Base-by-base conservation (phyloP, 2,329 filamentous ascomycete genomes). In the Uncinocarpus reesii region DNA sequence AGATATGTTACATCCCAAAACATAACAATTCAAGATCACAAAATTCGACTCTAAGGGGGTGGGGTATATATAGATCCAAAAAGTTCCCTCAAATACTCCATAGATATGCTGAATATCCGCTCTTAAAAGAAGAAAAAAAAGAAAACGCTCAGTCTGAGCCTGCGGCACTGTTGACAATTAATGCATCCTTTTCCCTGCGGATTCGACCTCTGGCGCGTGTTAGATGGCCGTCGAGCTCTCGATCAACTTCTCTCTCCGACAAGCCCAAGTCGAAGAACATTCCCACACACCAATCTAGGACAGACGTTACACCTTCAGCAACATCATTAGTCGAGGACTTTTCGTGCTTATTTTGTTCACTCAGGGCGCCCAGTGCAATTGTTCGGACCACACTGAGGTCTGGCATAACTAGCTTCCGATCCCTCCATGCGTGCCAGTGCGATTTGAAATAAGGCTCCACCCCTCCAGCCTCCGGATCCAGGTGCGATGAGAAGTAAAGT, bases 361-460 rank as follows among this genome's bases (percentile, higher is more conserved):
- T 53, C 24, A 61, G 50, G 2, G 65, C 66, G 8, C 56, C 58
- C 49, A 61, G 60, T 1, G 62, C 57, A 45, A 69, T 63, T 26
- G 67, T 63, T 32, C 65, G 59, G 44, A 67, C 55, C 8, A 64
- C 65, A 35, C 58, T 62, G 10, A 64, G 46, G 44, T 66, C 59
- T 2, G 66, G 63, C 24, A 60, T 41, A 5, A 62, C 58, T 4
- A 59, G 49, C 40, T 65, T 65, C 21, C 52, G 52, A 41, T 58
- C 55, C 2, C 55, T 43, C 7, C 61, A 52, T 16, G 47, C 31
- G 49, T 58, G 53, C 56, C 60, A 62, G 16, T 31, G 37, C 15
- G 16, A 21, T 15, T 47, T 40, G 26, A 43, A 43, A 10, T 10
- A n/a, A 21, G 35, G 23, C 2, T n/a, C 21, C 3, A 45, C 8